Evolutionary conservation across 2,329 filamentous ascomycete genomes (phyloP).

Genomic region (Trichoderma sp.): DNA sequence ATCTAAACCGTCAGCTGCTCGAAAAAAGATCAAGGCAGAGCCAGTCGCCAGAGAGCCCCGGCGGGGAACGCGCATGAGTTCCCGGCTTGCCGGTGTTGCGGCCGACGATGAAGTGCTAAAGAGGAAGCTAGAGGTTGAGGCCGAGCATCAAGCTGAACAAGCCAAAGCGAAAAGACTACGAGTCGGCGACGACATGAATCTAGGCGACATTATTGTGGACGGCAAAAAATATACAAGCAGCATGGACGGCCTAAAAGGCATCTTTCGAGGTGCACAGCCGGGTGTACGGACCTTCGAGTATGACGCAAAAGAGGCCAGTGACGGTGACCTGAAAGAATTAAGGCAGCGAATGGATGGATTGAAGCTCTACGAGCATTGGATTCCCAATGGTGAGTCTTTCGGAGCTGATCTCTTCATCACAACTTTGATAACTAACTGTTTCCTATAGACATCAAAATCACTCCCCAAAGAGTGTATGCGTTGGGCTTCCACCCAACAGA

Average conservation of each 20-base stretch:
- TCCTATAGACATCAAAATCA: conserved; percentile 76
- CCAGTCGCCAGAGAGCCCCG: conserved; percentile 46
- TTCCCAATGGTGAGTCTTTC: conserved; percentile 63
- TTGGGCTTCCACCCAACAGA: conserved; percentile 84
- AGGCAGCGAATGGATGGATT: conserved; percentile 74
- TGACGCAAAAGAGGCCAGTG: conserved; percentile 73
- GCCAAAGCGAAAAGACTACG: conserved; percentile 57
- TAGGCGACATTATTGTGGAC: conserved; percentile 75
- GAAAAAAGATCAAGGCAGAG: conserved; percentile 34
- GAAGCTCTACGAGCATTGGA: conserved; percentile 77
- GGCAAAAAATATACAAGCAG: conserved; percentile 72
- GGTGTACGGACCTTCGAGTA: conserved; percentile 85
- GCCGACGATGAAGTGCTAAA: conserved; percentile 48
- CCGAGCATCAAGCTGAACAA: conserved; percentile 39
- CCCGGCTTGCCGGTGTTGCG: conserved; percentile 54
- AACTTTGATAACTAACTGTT: neutral
- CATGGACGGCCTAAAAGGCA: conserved; percentile 59
- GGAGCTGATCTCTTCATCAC: neutral
- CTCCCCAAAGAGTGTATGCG: conserved; percentile 80
- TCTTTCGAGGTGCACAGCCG: conserved; percentile 67
- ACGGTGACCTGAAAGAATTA: conserved; percentile 70
- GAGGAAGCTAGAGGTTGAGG: conserved; percentile 50
- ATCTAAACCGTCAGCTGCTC: conserved; percentile 40
- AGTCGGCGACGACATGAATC: conserved; percentile 57
- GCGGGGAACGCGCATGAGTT: conserved; percentile 55